These are phyloP conservation scores for Tephrocybe sp. DNA, from an alignment of 768 basidiomycete genomes.

Conservation along the genomic window DNA sequence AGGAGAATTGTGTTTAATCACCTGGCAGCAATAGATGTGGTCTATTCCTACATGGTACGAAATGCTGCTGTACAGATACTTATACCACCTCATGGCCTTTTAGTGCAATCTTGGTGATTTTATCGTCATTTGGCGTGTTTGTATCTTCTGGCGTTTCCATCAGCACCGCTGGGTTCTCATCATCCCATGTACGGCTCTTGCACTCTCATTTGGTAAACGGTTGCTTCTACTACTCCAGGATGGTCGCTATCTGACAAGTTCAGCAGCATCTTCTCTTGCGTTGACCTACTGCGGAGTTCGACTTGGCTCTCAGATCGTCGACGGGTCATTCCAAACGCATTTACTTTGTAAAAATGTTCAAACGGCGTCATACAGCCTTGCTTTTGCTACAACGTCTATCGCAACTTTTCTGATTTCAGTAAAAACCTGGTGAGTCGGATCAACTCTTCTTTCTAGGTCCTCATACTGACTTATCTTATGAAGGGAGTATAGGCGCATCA, in stretches of 20 bases:
- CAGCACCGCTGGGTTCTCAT: slow-evolving; percentile 1
- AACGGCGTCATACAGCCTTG: not conserved
- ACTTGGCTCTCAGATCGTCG: slow-evolving; percentile 7
- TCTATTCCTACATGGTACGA: slow-evolving; percentile 10
- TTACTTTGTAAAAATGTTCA: slow-evolving; percentile 8
- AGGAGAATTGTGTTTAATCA: not conserved
- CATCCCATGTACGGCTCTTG: slow-evolving; percentile 5
- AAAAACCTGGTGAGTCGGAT: slow-evolving; percentile 1
- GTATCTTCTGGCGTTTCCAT: slow-evolving; percentile 1
- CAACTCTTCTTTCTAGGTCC: not conserved
- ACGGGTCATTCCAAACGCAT: slow-evolving; percentile 8
- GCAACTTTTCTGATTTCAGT: slow-evolving; percentile 1
- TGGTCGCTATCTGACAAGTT: not conserved
- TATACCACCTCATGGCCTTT: not conserved
- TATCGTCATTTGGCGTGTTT: slow-evolving; percentile 10
- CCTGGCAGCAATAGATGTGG: slow-evolving; percentile 3
- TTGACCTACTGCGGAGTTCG: slow-evolving; percentile 6
- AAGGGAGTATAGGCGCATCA: slow-evolving; percentile 3
- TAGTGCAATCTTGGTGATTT: slow-evolving; percentile 7
- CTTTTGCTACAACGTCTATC: slow-evolving; percentile 3
- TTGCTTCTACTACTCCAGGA: not conserved
- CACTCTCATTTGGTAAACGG: not conserved
- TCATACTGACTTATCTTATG: not conserved
- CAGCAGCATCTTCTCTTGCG: not conserved
- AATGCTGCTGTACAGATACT: not conserved